Base-by-base conservation (phyloP, 139 green algal genomes). In the Gonium pectorale region DNA sequence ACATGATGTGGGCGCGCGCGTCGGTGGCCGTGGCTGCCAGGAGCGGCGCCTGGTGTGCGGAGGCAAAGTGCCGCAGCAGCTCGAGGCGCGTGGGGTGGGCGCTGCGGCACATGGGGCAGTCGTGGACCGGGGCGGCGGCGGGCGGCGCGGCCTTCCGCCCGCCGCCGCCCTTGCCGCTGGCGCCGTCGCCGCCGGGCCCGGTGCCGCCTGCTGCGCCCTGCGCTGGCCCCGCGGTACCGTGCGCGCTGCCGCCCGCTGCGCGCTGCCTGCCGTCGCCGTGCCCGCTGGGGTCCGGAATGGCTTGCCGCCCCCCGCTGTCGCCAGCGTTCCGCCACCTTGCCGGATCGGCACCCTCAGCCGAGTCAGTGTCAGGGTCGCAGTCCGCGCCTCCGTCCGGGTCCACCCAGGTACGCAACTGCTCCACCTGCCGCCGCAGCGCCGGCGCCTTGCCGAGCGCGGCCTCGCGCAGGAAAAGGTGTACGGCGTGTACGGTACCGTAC, bases 401-500 rank as follows among this genome's bases (percentile, higher is more conserved):
- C 5, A 56, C 74, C 74, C 74, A 83, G 21, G 43, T 83, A 2
- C n/a, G 31, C n/a, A 83, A 60, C 75, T 73, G 75, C n/a, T 33
- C n/a, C 31, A 74, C 43, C 70, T 83, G 77, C 60, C 62, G 62
- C 26, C 62, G 43, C 31, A 83, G 44, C 43, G 66, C 77, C 6
- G 77, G 77, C 24, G 31, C 60, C 77, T 64, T 73, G 62, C 41
- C 7, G 17, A 83, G 43, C 22, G 59, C 72, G 62, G 43, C 24
- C 31, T 83, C 43, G 27, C 77, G 43, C 31, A 73, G 22, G n/a
- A 83, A 63, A 29, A 83, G 41, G 62, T 83, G 77, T 51, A 73
- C 77, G 60, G 77, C 77, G 38, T 73, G 77, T 2, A 83, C 60
- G 31, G 21, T 44, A 31, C 77, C 77, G 62, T 83, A 83, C 56